Conservation (phyloP, 176 grass and related monocot genomes). For the Eremochloa ophiuroides region DNA sequence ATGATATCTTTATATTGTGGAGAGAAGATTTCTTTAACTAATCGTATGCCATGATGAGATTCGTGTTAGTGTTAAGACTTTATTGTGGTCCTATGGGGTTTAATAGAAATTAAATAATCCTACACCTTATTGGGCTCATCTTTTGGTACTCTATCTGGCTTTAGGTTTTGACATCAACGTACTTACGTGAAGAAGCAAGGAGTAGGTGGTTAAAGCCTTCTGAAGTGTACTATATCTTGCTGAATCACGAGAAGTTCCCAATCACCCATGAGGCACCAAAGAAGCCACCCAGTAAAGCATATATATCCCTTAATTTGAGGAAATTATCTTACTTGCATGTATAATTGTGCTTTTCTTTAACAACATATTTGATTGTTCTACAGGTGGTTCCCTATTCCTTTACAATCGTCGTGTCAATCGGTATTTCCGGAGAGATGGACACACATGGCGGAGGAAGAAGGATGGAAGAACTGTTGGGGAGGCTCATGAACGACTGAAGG, state of each 20-base stretch:
- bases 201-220: slow-evolving; percentile 85
- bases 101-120: neutral
- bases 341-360: slow-evolving; percentile 9
- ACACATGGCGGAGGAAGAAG: slow-evolving; percentile 93
- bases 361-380: neutral
- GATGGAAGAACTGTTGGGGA: slow-evolving; percentile 88
- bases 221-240: slow-evolving; percentile 85
- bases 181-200: slow-evolving; percentile 68
- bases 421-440: slow-evolving; percentile 93
- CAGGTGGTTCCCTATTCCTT: slow-evolving; percentile 95
- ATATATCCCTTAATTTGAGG: slow-evolving; percentile 5
- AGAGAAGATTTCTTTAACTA: neutral
- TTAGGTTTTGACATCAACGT: slow-evolving; percentile 83
- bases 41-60: neutral
- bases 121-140: neutral
- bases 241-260: slow-evolving; percentile 67
- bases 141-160: neutral
- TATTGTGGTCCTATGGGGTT: neutral
- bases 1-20: neutral
- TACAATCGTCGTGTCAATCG: slow-evolving; percentile 86
- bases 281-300: slow-evolving; percentile 66
- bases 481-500: slow-evolving; percentile 94
- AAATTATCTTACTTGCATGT: neutral
- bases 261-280: slow-evolving; percentile 62
- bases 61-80: neutral